phyloP scores from a whole-genome alignment of 2,329 filamentous ascomycete species.

The Mycocentrospora acerina region DNA sequence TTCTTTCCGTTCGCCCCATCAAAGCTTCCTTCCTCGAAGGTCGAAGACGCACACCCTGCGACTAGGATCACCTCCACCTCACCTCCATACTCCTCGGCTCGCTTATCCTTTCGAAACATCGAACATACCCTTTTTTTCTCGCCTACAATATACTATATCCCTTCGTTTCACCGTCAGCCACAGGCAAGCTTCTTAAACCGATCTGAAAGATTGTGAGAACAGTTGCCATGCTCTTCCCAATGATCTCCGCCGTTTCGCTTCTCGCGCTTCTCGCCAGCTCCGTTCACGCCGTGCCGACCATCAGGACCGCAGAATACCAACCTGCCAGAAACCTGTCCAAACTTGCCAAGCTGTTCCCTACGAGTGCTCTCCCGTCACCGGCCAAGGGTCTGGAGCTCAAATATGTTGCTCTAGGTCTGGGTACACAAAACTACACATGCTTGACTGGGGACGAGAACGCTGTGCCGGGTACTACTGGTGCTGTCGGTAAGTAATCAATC shows the following conservation, averaged over 20 bases:
- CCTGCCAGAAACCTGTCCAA: slow-evolving; percentile 24
- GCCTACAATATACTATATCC: no score
- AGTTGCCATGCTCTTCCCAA: slow-evolving; percentile 31
- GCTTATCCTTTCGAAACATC: slow-evolving; percentile 3
- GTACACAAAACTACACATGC: slow-evolving; percentile 58
- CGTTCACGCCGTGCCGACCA: slow-evolving; percentile 16
- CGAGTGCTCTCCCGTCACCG: slow-evolving; percentile 31
- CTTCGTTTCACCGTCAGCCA: not conserved
- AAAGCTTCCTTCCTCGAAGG: no score
- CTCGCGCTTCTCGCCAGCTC: slow-evolving; percentile 20
- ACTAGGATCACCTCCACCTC: not conserved
- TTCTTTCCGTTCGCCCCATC: no score
- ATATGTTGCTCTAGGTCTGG: slow-evolving; percentile 51
- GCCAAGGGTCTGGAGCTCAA: slow-evolving; percentile 40
- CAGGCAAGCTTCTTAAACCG: not conserved
- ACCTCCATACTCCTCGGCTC: not conserved
- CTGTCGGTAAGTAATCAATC: slow-evolving; percentile 25
- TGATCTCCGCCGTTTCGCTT: slow-evolving; percentile 24
- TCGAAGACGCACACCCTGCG: no score
- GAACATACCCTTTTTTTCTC: no score
- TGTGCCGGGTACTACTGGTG: slow-evolving; percentile 35
- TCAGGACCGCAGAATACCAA: slow-evolving; percentile 10
- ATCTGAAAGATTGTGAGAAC: not conserved
- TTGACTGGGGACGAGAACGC: slow-evolving; percentile 21
- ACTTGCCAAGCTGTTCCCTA: slow-evolving; percentile 29